Evolutionary conservation across 2,329 filamentous ascomycete genomes (phyloP), one percentile per base, ranked within the genome.

Genomic region (Neofusicoccum umdonicola): DNA sequence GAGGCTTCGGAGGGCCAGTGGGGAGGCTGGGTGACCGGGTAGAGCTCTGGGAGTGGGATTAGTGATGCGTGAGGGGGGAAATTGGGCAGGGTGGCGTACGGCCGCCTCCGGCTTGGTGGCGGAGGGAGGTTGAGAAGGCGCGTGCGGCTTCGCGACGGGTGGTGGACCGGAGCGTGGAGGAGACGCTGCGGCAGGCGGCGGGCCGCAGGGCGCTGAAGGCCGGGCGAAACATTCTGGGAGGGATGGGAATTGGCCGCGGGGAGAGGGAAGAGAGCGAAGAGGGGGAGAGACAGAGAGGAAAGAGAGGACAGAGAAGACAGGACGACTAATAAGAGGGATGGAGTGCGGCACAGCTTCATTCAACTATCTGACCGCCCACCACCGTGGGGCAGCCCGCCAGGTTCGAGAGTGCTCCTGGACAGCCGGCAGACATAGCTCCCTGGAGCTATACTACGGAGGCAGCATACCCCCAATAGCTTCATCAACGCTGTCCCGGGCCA

Each of bases 1-100:
- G 56, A 60, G 8, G 56, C 56, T 4, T 60, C 27, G 41, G 56
- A 47, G 11, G 56, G 56, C 56, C 56, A 60, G n/a, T 60, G 56
- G n/a, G 56, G 56, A 7, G 56, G 56, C 12, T 60, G 56, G 9
- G 56, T 60, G 27, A 60, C 56, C 5, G 56, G 56, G n/a, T 60
- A 60, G 9, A 60, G 42, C 31, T 60, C 56, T 60, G 7, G 9
- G n/a, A 11, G 12, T 35, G 39, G 27, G 11, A 13, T 45, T 11
- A 47, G n/a, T 13, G 4, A 1, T 22, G n/a, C 4, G 15, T 19
- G 44, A n/a, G 22, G 7, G 27, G 15, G 9, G 19, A 19, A 17
- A 19, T 37, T 27, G 4, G 27, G 15, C 12, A 8, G 3, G 5
- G 8, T 19, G 13, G 37, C 56, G 12, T 47, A 60, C 56, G 15